Evolutionary conservation across 176 grass and related monocot genomes (phyloP).

Genomic region (Hyparrhenia diplandra): DNA sequence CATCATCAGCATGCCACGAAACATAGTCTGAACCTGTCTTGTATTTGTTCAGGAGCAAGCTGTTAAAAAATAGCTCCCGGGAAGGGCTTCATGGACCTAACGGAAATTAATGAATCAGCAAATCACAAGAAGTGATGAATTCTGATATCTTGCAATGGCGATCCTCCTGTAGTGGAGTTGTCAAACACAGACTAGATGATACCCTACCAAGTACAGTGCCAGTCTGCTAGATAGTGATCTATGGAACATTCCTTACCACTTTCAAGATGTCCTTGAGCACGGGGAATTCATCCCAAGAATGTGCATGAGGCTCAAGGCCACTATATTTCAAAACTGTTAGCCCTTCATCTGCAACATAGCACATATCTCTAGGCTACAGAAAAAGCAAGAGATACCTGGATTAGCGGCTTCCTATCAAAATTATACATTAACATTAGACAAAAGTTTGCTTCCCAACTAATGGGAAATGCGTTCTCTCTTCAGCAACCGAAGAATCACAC

Average conservation of each 20-base stretch:
- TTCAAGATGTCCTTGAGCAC: conserved; percentile 77
- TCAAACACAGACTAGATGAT: background rate
- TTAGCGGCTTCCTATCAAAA: background rate
- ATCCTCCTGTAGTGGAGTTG: background rate
- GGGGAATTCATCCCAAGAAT: conserved; percentile 91
- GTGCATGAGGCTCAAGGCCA: conserved; percentile 50
- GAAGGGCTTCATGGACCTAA: conserved; percentile 75
- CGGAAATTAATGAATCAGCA: background rate
- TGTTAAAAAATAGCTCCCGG: conserved; percentile 82
- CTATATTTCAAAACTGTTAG: conserved; percentile 72
- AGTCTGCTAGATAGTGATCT: background rate
- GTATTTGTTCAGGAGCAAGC: conserved; percentile 86
- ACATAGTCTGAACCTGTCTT: conserved; percentile 71
- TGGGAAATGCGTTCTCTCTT: background rate
- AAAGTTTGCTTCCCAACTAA: background rate
- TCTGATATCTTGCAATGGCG: background rate
- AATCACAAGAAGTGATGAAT: background rate
- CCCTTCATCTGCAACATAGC: conserved; percentile 70
- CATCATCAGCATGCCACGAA: conserved; percentile 94
- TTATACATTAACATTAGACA: background rate
- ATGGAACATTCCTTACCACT: conserved; percentile 25
- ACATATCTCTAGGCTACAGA: conserved; percentile 58
- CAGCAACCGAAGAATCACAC: background rate
- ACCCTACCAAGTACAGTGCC: background rate
- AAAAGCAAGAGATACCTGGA: background rate